Base-by-base conservation (phyloP, 2,329 filamentous ascomycete species). In the Exserohilum turcica region DNA sequence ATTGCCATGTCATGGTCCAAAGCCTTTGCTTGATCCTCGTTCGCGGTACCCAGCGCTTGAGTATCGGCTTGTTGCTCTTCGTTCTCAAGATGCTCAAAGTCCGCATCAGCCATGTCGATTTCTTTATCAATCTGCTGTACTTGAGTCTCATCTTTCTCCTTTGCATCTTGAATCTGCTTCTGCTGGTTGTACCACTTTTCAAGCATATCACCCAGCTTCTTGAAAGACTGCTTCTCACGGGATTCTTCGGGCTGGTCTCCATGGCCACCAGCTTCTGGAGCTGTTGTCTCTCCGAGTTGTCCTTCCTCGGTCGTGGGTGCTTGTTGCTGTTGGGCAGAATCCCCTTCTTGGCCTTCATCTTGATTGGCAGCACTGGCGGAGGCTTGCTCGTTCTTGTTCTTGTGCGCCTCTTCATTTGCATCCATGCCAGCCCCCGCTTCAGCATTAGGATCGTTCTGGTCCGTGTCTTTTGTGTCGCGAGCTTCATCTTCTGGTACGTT, bases 151-250 rank as follows among this genome's bases (percentile, higher is more conserved):
- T 82, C 78, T 40, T 85, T 81, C 43, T 75, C 63, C 2, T 54
- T 66, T 3, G 75, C 66, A 28, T 78, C 73, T 10, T 72, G 74
- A 64, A 99, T 97, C 57, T 96, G 89, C 40, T 85, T 85, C 66
- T 95, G 90, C 68, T 92, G 90, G 53, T 90, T 85, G 74, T 97
- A 92, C 91, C 92, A 99, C 64, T 88, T 86, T 73, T 97, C 92
- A 28, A 99, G 81, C 5, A 91, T 89, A 77, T 99, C 92, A 18
- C 94, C 94, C 27, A 99, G 84, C 69, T 96, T 95, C 77, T 94
- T 94, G 81, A 97, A 96, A 1, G 92, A 90, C 62, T 94, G 86
- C 39, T 80, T 78, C 45, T 84, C 74, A 5, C 69, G 66, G 15
- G 68, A 66, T 32, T 79, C 74, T 60, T 80, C 71, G 13, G 74